Conservation (phyloP, 2,329 filamentous ascomycete species). For the Fusarium redolens region DNA sequence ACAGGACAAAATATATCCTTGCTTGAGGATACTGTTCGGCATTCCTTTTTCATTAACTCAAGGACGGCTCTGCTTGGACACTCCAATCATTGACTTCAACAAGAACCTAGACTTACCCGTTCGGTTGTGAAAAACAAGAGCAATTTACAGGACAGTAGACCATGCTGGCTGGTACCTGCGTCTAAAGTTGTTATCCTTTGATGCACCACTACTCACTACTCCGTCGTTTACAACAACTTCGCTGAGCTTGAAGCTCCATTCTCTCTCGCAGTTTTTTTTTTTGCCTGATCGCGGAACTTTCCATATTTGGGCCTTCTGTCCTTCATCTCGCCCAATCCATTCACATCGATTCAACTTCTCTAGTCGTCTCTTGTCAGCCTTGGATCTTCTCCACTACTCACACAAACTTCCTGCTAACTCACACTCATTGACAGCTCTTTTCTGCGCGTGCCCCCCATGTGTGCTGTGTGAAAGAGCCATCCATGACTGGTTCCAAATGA, state of each 20-base stretch:
- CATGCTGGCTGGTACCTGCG: slow-evolving; percentile 38
- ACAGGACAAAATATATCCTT: slow-evolving; percentile 7
- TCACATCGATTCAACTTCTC: slow-evolving; percentile 5
- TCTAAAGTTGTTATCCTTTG: slow-evolving; percentile 24
- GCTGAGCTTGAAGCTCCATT: slow-evolving; percentile 12
- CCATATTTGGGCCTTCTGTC: slow-evolving; percentile 16
- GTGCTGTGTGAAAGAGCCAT: slow-evolving; percentile 48
- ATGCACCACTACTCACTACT: slow-evolving; percentile 2
- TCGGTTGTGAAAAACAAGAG: slow-evolving; percentile 17
- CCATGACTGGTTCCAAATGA: slow-evolving; percentile 58
- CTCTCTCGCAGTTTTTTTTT: not conserved
- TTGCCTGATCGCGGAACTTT: slow-evolving; percentile 11
- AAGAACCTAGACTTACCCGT: slow-evolving; percentile 13
- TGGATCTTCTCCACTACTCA: slow-evolving; percentile 27
- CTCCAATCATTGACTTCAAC: slow-evolving; percentile 5
- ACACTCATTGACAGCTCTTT: slow-evolving; percentile 50
- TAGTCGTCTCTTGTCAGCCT: slow-evolving; percentile 24
- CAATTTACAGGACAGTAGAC: slow-evolving; percentile 15
- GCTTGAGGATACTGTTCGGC: slow-evolving; percentile 13
- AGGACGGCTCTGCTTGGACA: slow-evolving; percentile 13
- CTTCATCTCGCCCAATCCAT: slow-evolving; percentile 22
- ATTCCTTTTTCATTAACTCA: slow-evolving; percentile 23
- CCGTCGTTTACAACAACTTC: slow-evolving; percentile 8
- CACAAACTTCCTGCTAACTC: slow-evolving; percentile 22
- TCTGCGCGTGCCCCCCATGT: slow-evolving; percentile 41